Evolutionary conservation across 2,329 filamentous ascomycete species (phyloP).

Genomic region (Fusarium multiceps): DNA sequence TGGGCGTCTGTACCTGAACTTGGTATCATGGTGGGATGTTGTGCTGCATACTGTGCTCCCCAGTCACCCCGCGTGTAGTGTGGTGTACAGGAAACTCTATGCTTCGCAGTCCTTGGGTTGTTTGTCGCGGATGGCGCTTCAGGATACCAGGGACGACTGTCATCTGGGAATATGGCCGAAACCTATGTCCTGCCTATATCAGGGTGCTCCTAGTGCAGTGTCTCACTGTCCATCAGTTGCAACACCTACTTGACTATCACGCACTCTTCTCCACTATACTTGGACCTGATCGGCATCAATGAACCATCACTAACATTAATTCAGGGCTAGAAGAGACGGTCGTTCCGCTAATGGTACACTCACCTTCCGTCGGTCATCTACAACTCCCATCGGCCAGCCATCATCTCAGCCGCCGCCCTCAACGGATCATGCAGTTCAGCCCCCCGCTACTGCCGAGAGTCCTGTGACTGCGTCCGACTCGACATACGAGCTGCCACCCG

Average conservation of each 20-base stretch:
- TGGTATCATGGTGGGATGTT: constrained; percentile 25
- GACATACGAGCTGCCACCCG: constrained; percentile 54
- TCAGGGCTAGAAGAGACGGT: constrained; percentile 68
- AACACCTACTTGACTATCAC: constrained; percentile 11
- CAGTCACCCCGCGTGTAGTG: constrained; percentile 21
- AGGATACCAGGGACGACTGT: background rate
- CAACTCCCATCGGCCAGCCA: constrained; percentile 61
- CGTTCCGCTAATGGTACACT: constrained; percentile 71
- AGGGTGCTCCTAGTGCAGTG: background rate
- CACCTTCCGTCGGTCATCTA: constrained; percentile 72
- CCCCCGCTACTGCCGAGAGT: constrained; percentile 51
- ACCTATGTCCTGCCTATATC: background rate
- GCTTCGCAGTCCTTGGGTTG: constrained; percentile 9
- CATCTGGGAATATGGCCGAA: background rate
- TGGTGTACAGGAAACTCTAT: constrained; percentile 24
- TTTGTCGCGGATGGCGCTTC: constrained; percentile 25
- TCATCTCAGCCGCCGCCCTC: constrained; percentile 52
- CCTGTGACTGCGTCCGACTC: constrained; percentile 45
- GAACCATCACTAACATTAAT: constrained; percentile 27
- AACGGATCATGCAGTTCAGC: constrained; percentile 56
- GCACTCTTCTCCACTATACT: constrained; percentile 8
- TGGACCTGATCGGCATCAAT: background rate
- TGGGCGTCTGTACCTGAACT: constrained; percentile 9
- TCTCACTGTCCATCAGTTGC: background rate
- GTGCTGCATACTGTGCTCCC: constrained; percentile 39